Conservation (phyloP, 805 yeast genomes). For the Phaffomyces opuntiae region DNA sequence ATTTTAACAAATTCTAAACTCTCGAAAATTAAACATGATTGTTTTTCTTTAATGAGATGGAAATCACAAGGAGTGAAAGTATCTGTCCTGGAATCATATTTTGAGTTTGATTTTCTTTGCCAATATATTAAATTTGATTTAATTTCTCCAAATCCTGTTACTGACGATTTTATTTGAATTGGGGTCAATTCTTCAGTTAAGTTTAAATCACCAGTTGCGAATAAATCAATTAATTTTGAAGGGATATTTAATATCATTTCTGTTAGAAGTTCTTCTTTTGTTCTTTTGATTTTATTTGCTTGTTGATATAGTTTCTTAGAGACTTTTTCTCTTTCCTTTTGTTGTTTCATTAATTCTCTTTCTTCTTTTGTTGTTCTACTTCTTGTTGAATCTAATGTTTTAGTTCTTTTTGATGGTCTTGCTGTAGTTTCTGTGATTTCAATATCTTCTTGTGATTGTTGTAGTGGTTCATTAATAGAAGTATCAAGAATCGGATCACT, state of each 20-base stretch:
- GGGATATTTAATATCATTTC: conserved; percentile 46
- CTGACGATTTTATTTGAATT: conserved; percentile 28
- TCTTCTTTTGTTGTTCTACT: conserved; percentile 6
- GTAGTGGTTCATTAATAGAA: not conserved
- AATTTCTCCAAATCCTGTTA: not conserved
- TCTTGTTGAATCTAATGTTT: conserved; percentile 2
- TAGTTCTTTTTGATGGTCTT: conserved; percentile 1
- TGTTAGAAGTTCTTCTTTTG: conserved; percentile 42
- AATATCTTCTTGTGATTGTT: not conserved
- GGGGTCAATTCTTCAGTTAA: conserved; percentile 21
- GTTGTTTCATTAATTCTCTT: conserved; percentile 4
- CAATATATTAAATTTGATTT: conserved; percentile 32
- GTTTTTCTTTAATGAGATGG: conserved; percentile 35
- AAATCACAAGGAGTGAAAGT: conserved; percentile 47
- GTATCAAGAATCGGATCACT: conserved; percentile 1
- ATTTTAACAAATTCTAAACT: conserved; percentile 34
- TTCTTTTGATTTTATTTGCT: conserved; percentile 32
- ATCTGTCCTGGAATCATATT: conserved; percentile 42
- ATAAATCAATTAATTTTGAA: conserved; percentile 13
- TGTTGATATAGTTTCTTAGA: conserved; percentile 20
- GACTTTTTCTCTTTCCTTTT: conserved; percentile 6
- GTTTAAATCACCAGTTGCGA: conserved; percentile 21
- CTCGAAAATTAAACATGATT: conserved; percentile 36
- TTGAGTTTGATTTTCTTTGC: conserved; percentile 41
- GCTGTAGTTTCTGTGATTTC: not conserved